phyloP scores from a whole-genome alignment of 2,329 filamentous ascomycete species.

The Botrytis cinerea region DNA sequence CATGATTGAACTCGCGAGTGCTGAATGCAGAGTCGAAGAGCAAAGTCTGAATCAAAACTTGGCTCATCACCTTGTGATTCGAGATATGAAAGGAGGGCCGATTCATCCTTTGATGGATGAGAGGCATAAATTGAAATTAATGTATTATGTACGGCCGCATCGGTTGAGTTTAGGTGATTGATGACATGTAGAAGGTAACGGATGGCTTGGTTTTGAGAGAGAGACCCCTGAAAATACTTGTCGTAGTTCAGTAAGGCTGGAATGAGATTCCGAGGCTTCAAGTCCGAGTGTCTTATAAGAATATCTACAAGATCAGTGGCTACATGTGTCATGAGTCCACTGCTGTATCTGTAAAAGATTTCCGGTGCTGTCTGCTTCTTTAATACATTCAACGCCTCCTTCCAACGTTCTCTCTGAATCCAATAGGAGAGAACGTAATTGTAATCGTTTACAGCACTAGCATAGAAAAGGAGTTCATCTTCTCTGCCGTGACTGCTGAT shows the following conservation, averaged over 20 bases:
- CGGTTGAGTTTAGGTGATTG: conserved; percentile 75
- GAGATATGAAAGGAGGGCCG: conserved; percentile 82
- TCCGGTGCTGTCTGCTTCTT: conserved; percentile 92
- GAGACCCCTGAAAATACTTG: conserved; percentile 66
- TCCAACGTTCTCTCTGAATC: conserved; percentile 93
- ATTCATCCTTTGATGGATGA: conserved; percentile 79
- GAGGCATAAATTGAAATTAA: conserved; percentile 95
- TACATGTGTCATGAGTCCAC: conserved; percentile 89
- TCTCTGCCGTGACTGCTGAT: conserved; percentile 95
- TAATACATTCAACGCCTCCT: conserved; percentile 80
- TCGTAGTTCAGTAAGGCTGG: conserved; percentile 95
- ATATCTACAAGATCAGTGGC: conserved; percentile 90
- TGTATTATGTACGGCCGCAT: conserved; percentile 93
- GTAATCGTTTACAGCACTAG: conserved; percentile 84
- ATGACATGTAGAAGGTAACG: conserved; percentile 93
- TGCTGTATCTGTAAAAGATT: conserved; percentile 95
- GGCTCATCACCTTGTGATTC: conserved; percentile 86
- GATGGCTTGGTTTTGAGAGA: conserved; percentile 83
- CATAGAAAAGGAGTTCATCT: conserved; percentile 88
- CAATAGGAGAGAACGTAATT: conserved; percentile 96
- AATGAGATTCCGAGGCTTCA: conserved; percentile 85
- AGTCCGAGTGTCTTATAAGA: conserved; percentile 83
- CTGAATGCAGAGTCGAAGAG: conserved; percentile 91
- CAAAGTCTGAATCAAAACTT: conserved; percentile 92
- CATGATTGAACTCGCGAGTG: conserved; percentile 90